Evolutionary conservation across 768 basidiomycete species (phyloP).

Genomic region (Lactifluus volemus): DNA sequence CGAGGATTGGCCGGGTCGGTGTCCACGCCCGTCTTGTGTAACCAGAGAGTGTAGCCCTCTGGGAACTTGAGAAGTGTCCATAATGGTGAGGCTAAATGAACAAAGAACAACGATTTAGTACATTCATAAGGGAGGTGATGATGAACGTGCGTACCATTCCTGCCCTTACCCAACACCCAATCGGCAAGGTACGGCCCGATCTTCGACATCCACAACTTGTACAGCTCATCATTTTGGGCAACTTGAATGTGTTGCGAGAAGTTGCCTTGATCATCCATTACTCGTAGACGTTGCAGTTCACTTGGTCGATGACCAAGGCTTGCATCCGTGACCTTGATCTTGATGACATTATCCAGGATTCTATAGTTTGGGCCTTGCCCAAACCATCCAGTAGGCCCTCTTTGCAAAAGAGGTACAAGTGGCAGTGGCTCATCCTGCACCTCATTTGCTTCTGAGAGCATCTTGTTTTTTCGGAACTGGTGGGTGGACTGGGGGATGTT

Average conservation of each 20-base stretch:
- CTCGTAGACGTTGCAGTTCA: not conserved
- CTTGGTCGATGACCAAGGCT: not conserved
- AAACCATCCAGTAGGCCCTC: not conserved
- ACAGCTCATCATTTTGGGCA: rapidly evolving
- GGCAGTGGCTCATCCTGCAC: not conserved
- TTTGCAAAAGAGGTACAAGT: not conserved
- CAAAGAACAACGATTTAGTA: not conserved
- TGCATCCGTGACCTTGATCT: constrained; percentile 4
- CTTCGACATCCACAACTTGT: not conserved
- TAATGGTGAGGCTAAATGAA: not conserved
- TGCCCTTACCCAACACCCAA: not conserved
- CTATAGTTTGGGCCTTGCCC: not conserved
- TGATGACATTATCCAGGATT: not conserved
- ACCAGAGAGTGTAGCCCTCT: constrained; percentile 5
- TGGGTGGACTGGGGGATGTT: not conserved
- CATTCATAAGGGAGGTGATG: not conserved
- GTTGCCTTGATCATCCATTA: not conserved
- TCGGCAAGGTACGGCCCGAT: constrained; percentile 9
- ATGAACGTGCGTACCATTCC: not conserved
- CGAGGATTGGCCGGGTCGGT: constrained; percentile 9
- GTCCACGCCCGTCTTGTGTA: not conserved
- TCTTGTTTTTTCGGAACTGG: not conserved
- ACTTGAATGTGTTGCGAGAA: not conserved
- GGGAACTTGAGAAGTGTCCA: constrained; percentile 9
- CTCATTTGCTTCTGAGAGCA: not conserved